Conservation (phyloP, 2,329 filamentous ascomycete genomes). For the Alternaria conjuncta region DNA sequence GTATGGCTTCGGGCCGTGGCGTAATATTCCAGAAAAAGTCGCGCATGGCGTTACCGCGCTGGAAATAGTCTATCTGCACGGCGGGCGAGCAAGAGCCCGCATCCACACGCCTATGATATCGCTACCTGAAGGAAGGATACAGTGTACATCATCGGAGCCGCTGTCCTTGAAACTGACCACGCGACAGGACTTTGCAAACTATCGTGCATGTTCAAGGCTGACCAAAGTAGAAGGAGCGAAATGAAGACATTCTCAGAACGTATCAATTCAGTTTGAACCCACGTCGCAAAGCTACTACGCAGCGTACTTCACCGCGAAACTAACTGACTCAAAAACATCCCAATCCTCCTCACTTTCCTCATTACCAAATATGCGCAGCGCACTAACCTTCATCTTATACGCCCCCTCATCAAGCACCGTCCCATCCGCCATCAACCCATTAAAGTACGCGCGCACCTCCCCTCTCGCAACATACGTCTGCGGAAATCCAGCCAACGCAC, state of each 20-base stretch:
- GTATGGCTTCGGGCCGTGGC: neutral
- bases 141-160: neutral
- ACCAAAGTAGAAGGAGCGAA: neutral
- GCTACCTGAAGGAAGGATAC: neutral
- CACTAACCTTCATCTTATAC: conserved; percentile 19
- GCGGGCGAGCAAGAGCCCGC: neutral
- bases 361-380: conserved; percentile 15
- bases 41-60: neutral
- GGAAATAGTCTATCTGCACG: neutral
- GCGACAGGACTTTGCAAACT: neutral
- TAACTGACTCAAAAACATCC: neutral
- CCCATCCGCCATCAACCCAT: conserved; percentile 24
- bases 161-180: neutral
- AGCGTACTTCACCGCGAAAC: neutral
- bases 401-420: conserved; percentile 17
- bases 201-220: neutral
- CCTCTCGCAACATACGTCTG: conserved; percentile 10
- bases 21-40: neutral
- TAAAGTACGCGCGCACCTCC: conserved; percentile 6
- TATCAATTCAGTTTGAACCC: neutral
- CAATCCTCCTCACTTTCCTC: neutral
- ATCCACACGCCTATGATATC: neutral
- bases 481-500: conserved; percentile 12
- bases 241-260: neutral
- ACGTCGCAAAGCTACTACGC: neutral